Conservation (phyloP, 2,329 filamentous ascomycete species). For the Colletotrichum plurivorum region DNA sequence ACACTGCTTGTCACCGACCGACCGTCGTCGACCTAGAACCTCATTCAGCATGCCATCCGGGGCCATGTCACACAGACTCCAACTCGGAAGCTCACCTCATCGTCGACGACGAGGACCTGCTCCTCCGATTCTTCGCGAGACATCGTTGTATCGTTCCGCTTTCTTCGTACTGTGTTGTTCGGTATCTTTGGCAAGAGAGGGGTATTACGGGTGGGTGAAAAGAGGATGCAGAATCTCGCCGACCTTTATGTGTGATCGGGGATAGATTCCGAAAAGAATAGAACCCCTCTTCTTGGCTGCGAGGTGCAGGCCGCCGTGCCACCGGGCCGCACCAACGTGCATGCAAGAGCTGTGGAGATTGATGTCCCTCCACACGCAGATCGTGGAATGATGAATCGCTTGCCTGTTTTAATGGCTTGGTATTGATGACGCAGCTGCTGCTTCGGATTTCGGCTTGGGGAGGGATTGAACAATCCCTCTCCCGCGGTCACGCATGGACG, state of each 20-base stretch:
- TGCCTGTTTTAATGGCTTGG: too few relatives aligned
- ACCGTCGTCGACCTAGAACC: not conserved
- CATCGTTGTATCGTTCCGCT: not conserved
- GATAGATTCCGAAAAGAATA: too few relatives aligned
- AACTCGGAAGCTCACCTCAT: not conserved
- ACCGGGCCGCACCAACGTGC: not conserved
- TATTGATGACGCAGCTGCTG: too few relatives aligned
- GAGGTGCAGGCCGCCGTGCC: not conserved
- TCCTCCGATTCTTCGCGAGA: not conserved
- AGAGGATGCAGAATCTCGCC: not conserved
- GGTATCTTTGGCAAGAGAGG: too few relatives aligned
- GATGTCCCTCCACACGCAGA: too few relatives aligned
- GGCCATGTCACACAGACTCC: too few relatives aligned
- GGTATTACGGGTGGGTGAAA: too few relatives aligned
- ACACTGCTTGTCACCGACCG: not conserved
- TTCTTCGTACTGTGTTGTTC: too few relatives aligned
- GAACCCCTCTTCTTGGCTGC: not conserved
- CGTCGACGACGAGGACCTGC: not conserved
- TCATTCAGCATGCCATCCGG: not conserved
- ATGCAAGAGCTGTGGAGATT: conserved; percentile 3
- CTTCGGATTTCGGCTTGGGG: too few relatives aligned
- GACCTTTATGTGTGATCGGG: not conserved
- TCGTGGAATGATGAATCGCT: too few relatives aligned
- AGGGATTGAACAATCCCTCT: too few relatives aligned
- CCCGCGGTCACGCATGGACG: too few relatives aligned